A percentile compares a stretch with the other conserved stretches of the same genome.
Evolutionary conservation across 2,329 filamentous ascomycete species (phyloP).

Genomic region (Monosporascus sp.): DNA sequence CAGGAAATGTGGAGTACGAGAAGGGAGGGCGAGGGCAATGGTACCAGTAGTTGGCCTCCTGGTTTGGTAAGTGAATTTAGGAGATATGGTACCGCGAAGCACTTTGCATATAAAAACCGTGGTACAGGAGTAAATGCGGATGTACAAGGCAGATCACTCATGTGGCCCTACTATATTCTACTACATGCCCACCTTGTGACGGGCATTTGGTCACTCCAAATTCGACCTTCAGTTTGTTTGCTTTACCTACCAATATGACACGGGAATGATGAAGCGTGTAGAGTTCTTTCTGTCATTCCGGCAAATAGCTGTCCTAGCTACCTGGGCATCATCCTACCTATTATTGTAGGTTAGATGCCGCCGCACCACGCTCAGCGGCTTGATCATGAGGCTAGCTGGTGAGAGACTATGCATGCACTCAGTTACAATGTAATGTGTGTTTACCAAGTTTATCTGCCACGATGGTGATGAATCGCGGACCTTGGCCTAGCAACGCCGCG

Average conservation of each 20-base stretch:
- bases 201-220: not conserved
- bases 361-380: no score
- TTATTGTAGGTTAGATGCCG: no score
- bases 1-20: not conserved
- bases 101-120: conserved; percentile 23
- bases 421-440: no score
- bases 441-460: no score
- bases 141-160: conserved; percentile 26
- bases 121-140: conserved; percentile 21
- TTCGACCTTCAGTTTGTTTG: not conserved
- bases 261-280: no score
- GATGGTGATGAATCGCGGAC: no score
- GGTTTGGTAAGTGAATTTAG: not conserved
- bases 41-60: conserved; percentile 2
- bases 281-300: not conserved
- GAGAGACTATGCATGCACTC: no score
- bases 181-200: not conserved
- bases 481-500: no score
- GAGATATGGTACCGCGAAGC: conserved; percentile 6
- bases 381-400: no score
- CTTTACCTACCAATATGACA: not conserved
- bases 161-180: conserved; percentile 24
- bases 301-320: not conserved
- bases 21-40: conserved; percentile 1
- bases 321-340: no score